Base-by-base conservation (phyloP, 805 yeast species). In the Candida dajiaensis region DNA sequence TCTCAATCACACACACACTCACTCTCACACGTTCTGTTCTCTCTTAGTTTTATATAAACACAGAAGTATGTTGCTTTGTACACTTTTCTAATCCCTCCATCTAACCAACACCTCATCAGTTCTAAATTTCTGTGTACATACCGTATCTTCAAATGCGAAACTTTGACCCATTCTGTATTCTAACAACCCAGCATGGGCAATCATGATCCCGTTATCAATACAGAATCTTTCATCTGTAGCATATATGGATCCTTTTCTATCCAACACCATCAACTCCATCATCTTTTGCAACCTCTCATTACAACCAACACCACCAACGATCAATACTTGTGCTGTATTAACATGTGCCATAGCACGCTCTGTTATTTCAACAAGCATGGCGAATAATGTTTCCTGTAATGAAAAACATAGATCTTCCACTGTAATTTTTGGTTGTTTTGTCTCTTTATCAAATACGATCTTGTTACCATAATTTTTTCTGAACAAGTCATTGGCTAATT, bases 341-440 rank as follows among this genome's bases (percentile, higher is more conserved):
- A 92, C 98, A 61, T 94, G 99, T 0, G 99, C 99, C 95, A 94
- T 86, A 2, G 99, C 99, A 36, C 99, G 73, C 62, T 94, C 99
- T 0, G 99, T 94, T 56, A 94, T 94, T 65, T 94, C 99, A 16
- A 94, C 97, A 50, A 94, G 74, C 99, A 94, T 94, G 11, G 97
- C 89, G 64, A 86, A 94, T 25, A 94, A 68, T 31, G 89, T 85
- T 59, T 94, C 99, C 61, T 94, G 99, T 52, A 94, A 69, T 8
- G 97, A 88, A 60, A 80, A 94, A 64, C 99, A 94, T 42, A 94
- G 72, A 63, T 95, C 99, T 57, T 84, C 97, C 1, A 83, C 76
- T 0, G 95, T 84, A 41, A 89, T 76, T 28, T 62, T 65, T 43
- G 77, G 78, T 15, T 71, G 66, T 35, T 69, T 69, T 1, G 71